These are phyloP conservation scores for Neurospora crassa DNA, from an alignment of 2,329 filamentous ascomycete species.

Conservation along the genomic window DNA sequence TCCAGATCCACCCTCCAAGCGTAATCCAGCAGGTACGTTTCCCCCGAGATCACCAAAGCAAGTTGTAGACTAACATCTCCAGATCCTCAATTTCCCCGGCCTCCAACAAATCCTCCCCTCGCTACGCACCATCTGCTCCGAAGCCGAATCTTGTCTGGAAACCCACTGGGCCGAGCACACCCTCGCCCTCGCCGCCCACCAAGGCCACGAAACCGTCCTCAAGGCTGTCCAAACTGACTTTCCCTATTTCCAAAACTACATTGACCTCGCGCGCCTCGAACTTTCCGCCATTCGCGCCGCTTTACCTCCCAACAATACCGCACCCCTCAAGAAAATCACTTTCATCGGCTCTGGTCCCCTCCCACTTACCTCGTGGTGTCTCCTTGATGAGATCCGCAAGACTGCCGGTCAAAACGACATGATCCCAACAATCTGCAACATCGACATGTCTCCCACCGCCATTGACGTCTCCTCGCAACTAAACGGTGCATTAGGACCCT, in stretches of 20 bases:
- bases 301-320: slow-evolving; percentile 6
- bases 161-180: slow-evolving; percentile 32
- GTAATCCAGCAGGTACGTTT: slow-evolving; percentile 11
- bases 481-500: slow-evolving; percentile 8
- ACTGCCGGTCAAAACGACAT: not conserved
- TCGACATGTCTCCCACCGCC: slow-evolving; percentile 13
- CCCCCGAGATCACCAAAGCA: not conserved
- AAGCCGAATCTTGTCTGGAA: slow-evolving; percentile 36
- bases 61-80: not conserved
- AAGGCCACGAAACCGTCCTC: slow-evolving; percentile 10
- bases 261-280: slow-evolving; percentile 37
- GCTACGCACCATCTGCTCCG: slow-evolving; percentile 31
- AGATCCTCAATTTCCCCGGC: slow-evolving; percentile 26
- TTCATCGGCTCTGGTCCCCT: slow-evolving; percentile 42
- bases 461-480: slow-evolving; percentile 12
- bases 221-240: slow-evolving; percentile 26
- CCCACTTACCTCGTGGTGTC: slow-evolving; percentile 37
- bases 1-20: slow-evolving; percentile 14
- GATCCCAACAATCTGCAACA: slow-evolving; percentile 10
- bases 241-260: slow-evolving; percentile 40
- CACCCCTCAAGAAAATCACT: slow-evolving; percentile 25
- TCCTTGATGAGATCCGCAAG: slow-evolving; percentile 25
- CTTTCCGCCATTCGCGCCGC: slow-evolving; percentile 30
- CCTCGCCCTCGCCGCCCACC: slow-evolving; percentile 4
- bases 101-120: slow-evolving; percentile 25